These are phyloP conservation scores for Ascochyta koolunga DNA, from an alignment of 2,329 filamentous ascomycete species.

Conservation along the genomic window DNA sequence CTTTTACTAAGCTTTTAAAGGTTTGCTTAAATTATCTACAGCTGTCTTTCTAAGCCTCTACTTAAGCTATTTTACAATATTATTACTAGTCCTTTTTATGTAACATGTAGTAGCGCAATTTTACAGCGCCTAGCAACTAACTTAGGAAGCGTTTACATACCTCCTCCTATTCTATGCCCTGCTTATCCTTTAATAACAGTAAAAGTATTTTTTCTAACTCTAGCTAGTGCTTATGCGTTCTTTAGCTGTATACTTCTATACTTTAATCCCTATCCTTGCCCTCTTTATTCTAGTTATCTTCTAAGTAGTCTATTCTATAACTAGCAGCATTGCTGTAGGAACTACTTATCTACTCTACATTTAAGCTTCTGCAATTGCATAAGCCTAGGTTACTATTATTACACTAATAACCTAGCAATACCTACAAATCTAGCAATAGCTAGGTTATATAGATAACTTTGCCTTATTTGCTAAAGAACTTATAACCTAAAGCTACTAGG, in stretches of 20 bases:
- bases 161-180: conserved; percentile 17
- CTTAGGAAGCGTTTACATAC: conserved; percentile 21
- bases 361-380: conserved; percentile 13
- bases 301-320: conserved; percentile 16
- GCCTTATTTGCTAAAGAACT: conserved; percentile 16
- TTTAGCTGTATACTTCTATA: conserved; percentile 10
- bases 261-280: conserved; percentile 13
- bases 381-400: conserved; percentile 6
- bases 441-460: conserved; percentile 5
- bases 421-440: conserved; percentile 12
- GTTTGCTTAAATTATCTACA: background rate
- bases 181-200: conserved; percentile 18
- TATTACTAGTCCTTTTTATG: conserved; percentile 6
- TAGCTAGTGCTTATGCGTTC: conserved; percentile 13
- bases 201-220: conserved; percentile 20
- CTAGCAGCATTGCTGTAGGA: conserved; percentile 9
- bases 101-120: conserved; percentile 20
- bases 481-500: conserved; percentile 3
- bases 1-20: conserved; percentile 7
- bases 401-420: conserved; percentile 17
- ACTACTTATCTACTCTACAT: conserved; percentile 17
- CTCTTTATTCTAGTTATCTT: conserved; percentile 15
- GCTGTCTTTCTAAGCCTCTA: conserved; percentile 3
- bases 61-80: background rate
- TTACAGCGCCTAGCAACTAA: conserved; percentile 10